Evolutionary conservation across 805 yeast species (phyloP).

Genomic region (Cyberlindnera lachancei): DNA sequence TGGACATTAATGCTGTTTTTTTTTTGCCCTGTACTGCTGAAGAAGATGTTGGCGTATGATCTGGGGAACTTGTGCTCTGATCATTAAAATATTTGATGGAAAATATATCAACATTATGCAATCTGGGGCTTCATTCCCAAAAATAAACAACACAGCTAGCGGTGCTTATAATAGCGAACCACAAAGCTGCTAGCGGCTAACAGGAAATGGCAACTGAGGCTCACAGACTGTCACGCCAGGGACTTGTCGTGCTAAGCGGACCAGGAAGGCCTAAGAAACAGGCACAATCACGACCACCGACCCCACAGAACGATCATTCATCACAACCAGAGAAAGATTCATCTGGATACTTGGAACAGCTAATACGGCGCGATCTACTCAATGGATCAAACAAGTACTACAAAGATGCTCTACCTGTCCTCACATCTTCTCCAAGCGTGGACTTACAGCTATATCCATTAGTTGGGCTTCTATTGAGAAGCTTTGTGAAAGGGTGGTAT

Average conservation of each 20-base stretch:
- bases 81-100: too few relatives aligned
- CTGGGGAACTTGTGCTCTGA: not conserved
- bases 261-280: not conserved
- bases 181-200: too few relatives aligned
- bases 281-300: slow-evolving; percentile 1
- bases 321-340: slow-evolving; percentile 2
- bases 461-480: slow-evolving; percentile 36
- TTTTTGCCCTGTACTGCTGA: not conserved
- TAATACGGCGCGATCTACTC: slow-evolving; percentile 1
- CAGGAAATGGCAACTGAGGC: slow-evolving; percentile 2
- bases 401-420: slow-evolving; percentile 27
- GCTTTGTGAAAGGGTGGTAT: slow-evolving; percentile 44
- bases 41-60: too few relatives aligned
- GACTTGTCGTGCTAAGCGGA: slow-evolving; percentile 9
- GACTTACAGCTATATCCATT: slow-evolving; percentile 40
- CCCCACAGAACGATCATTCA: slow-evolving; percentile 4
- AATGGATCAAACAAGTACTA: slow-evolving; percentile 8
- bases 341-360: slow-evolving; percentile 1
- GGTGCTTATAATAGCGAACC: too few relatives aligned
- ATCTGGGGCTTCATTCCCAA: too few relatives aligned
- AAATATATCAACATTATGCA: too few relatives aligned
- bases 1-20: not conserved
- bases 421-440: slow-evolving; percentile 32
- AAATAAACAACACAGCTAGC: too few relatives aligned
- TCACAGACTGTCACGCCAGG: slow-evolving; percentile 7